phyloP scores from a whole-genome alignment of 129 eudicot species.

The Pulicaria dysenterica region DNA sequence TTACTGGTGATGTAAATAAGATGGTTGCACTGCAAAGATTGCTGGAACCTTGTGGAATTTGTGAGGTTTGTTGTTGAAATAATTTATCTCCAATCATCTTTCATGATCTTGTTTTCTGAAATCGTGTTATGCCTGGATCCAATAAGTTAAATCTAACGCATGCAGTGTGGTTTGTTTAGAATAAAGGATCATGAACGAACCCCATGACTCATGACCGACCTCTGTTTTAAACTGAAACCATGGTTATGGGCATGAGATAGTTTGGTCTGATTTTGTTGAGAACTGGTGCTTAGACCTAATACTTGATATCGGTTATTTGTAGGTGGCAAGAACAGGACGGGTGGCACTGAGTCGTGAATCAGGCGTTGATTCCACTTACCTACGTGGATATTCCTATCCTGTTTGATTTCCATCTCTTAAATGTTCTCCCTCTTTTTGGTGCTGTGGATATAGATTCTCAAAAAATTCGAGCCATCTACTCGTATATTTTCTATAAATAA shows the following conservation, averaged over 20 bases:
- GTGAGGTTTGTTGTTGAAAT: constrained; percentile 57
- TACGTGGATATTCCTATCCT: constrained; percentile 75
- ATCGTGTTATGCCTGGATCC: no score
- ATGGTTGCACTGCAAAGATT: constrained; percentile 92
- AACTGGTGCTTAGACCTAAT: neutral
- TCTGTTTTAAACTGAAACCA: no score
- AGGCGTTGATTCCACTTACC: constrained; percentile 65
- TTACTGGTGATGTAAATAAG: constrained; percentile 76
- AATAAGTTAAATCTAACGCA: no score
- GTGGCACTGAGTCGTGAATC: constrained; percentile 66
- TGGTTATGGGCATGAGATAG: neutral
- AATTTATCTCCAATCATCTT: neutral
- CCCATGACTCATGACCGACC: no score
- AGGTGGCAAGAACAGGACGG: constrained; percentile 82
- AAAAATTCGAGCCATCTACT: neutral
- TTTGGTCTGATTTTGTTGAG: neutral
- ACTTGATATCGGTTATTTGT: constrained; percentile 8
- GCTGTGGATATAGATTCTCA: constrained; percentile 9
- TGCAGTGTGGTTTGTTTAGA: no score
- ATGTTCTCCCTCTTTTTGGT: neutral
- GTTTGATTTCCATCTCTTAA: constrained; percentile 27
- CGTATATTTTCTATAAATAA: neutral
- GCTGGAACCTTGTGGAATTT: constrained; percentile 88
- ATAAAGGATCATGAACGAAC: no score
- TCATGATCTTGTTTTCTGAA: neutral